A percentile compares a stretch with the other conserved stretches of the same genome.
These are phyloP conservation scores for Clonostachys sp. DNA, from an alignment of 2,329 filamentous ascomycete genomes.

Conservation along the genomic window DNA sequence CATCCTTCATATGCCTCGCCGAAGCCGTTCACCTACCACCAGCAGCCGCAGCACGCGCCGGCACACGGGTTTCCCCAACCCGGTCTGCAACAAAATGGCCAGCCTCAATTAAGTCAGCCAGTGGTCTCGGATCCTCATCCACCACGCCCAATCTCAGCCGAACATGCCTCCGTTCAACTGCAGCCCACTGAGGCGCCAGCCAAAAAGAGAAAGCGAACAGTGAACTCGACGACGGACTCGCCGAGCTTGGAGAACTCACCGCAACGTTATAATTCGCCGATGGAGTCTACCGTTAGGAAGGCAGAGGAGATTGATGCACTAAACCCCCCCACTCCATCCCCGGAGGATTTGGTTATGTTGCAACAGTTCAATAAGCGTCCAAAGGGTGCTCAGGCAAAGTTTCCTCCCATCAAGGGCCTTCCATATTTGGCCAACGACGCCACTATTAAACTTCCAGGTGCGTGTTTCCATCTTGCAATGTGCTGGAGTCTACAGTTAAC, in stretches of 20 bases:
- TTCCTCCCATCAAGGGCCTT: slow-evolving; percentile 31
- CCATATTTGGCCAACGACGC: slow-evolving; percentile 29
- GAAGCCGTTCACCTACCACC: slow-evolving; percentile 7
- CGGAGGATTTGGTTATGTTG: slow-evolving; percentile 27
- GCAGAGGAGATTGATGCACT: slow-evolving; percentile 26
- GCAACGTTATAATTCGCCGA: slow-evolving; percentile 16
- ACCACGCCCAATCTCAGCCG: too few relatives aligned
- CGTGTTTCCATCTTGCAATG: slow-evolving; percentile 1
- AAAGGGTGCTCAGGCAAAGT: slow-evolving; percentile 27
- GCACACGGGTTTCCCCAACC: slow-evolving; percentile 14
- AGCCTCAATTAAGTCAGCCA: background rate
- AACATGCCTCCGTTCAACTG: too few relatives aligned
- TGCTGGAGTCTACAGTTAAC: background rate
- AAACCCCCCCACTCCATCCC: slow-evolving; percentile 18
- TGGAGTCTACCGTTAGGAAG: slow-evolving; percentile 19
- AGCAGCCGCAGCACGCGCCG: slow-evolving; percentile 1
- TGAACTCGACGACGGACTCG: slow-evolving; percentile 13
- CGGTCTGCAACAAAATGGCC: slow-evolving; percentile 16
- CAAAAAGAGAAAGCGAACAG: slow-evolving; percentile 31
- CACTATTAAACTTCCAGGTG: slow-evolving; percentile 31
- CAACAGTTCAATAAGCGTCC: slow-evolving; percentile 28
- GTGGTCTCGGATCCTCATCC: too few relatives aligned
- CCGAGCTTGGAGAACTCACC: slow-evolving; percentile 16
- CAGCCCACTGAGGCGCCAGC: slow-evolving; percentile 4
- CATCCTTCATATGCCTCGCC: slow-evolving; percentile 15